Evolutionary conservation across 768 basidiomycete genomes (phyloP), one percentile per base, ranked within the genome.

Genomic region (Mycena latifolia): DNA sequence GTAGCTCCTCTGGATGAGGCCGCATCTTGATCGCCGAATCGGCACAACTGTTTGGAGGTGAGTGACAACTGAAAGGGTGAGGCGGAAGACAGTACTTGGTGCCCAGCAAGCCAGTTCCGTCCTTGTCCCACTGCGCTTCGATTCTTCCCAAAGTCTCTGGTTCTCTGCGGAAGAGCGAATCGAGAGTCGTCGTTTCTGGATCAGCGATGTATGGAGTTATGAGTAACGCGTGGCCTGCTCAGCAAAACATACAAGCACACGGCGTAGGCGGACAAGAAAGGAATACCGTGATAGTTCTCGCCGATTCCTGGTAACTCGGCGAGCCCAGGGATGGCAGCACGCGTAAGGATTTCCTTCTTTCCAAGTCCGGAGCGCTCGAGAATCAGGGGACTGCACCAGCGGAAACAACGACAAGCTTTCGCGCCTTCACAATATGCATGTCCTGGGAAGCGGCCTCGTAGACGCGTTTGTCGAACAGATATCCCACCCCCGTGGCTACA

Each of bases 341-440:
- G 31, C 47, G 71, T 53, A 0, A 85, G 73, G 1, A 78, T 39
- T 1, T 65, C 63, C 29, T 60, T 62, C 7, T 70, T 59, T 1
- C 84, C 84, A 12, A 84, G 77, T 0, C 83, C 83, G 2, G 81
- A 87, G 9, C 88, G 80, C 68, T 89, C 86, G 11, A 90, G 80
- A 22, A 90, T 80, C 15, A 61, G 67, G 12, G 71, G 71, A 24
- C 61, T 43, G 81, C 51, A 3, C 82, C 82, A 3, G 78, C 77
- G 15, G 80, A 81, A 6, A 83, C 41, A 0, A 84, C 75, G 11
- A 83, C 77, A 5, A 83, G 61, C 29, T 73, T 71, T 11, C 65
- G 69, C 3, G 79, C 82, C 15, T 46, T 71, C 7, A 73, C 59
- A 17, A 27, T 52, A 11, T 53, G 51, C 2, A 58, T 25, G 24